These are phyloP conservation scores for Trichoderma virens DNA, from an alignment of 495 filamentous ascomycete genomes.

Conservation along the genomic window DNA sequence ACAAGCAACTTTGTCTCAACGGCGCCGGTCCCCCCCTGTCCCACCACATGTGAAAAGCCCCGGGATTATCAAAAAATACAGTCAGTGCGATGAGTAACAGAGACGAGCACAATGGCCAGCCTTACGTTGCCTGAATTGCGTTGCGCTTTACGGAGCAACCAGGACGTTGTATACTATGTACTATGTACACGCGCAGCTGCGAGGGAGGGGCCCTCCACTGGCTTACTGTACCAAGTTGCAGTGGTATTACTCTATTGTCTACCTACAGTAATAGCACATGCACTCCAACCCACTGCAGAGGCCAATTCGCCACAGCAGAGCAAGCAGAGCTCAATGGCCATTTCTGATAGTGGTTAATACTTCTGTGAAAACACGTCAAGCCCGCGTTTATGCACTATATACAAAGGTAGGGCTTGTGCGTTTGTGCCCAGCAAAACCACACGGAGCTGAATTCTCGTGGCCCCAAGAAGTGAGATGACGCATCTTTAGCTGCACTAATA, in stretches of 20 bases:
- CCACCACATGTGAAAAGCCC: constrained; percentile 6
- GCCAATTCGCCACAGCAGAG: no score
- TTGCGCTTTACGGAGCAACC: no score
- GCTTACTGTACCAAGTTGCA: background rate
- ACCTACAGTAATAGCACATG: no score
- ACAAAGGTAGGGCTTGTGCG: no score
- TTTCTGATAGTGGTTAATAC: background rate
- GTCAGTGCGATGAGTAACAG: constrained; percentile 9
- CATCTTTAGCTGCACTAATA: background rate
- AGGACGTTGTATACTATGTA: no score
- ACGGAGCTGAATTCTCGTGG: background rate
- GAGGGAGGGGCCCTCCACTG: background rate
- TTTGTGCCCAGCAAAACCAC: background rate
- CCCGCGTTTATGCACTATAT: no score
- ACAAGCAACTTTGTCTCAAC: background rate
- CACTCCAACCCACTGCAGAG: no score
- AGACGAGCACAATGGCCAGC: background rate
- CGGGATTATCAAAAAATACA: constrained; percentile 1
- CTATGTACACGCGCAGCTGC: no score
- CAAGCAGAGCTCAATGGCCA: no score
- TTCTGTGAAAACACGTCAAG: background rate
- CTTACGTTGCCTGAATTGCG: background rate
- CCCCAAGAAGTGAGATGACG: constrained; percentile 1
- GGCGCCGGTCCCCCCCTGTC: constrained; percentile 1
- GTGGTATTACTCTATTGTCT: no score